Conservation (phyloP, 148 eudicot genomes). For the Rhododendron henanense region DNA sequence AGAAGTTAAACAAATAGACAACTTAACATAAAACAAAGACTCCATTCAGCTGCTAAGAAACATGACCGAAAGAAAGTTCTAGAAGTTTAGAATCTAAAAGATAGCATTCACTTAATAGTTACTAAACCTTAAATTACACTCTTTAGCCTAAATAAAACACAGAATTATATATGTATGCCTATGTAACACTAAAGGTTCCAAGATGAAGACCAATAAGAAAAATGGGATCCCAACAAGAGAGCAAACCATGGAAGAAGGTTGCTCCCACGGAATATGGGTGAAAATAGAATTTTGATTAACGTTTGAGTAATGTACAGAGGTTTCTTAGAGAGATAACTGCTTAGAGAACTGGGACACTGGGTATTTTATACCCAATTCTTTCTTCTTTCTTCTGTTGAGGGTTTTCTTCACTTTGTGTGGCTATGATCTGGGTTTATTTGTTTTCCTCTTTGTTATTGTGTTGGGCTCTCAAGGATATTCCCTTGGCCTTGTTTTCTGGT, state of each 20-base stretch:
- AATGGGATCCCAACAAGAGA: background rate
- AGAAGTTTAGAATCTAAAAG: no score
- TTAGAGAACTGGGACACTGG: background rate
- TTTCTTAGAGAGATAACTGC: background rate
- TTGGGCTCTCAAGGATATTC: background rate
- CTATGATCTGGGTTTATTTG: background rate
- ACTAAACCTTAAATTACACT: background rate
- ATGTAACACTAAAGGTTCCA: background rate
- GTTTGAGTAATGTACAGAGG: background rate
- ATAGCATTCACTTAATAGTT: background rate
- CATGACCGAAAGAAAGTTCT: background rate
- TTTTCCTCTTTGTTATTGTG: background rate
- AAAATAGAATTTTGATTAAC: background rate
- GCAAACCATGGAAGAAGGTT: background rate
- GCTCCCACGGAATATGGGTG: background rate
- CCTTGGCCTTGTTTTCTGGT: background rate
- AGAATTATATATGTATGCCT: background rate
- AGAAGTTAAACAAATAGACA: background rate
- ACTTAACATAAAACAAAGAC: background rate
- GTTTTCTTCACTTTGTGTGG: background rate
- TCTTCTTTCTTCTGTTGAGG: background rate
- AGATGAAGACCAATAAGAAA: background rate
- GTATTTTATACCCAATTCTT: background rate
- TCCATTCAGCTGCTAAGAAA: background rate
- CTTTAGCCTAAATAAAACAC: background rate